These are phyloP conservation scores for Penicillium riverlandense DNA, from an alignment of 495 filamentous ascomycete genomes.

Conservation along the genomic window DNA sequence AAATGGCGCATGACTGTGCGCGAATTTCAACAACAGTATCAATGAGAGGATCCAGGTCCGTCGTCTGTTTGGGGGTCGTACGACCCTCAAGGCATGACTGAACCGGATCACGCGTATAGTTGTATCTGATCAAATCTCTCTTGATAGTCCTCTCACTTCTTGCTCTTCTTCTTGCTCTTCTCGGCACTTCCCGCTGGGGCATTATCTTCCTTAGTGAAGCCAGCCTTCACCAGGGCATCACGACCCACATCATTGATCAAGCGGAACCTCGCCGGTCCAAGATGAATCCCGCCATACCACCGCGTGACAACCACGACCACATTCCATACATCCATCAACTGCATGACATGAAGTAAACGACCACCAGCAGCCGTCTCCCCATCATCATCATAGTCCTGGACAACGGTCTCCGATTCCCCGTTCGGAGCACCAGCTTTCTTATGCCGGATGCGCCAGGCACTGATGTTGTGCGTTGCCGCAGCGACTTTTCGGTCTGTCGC, in stretches of 20 bases:
- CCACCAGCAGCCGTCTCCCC: conserved; percentile 92
- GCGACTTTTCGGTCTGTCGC: conserved; percentile 74
- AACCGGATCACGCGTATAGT: background rate
- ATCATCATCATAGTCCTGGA: conserved; percentile 92
- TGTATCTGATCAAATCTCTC: background rate
- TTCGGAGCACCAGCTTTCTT: conserved; percentile 26
- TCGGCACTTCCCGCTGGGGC: conserved; percentile 20
- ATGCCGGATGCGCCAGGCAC: conserved; percentile 54
- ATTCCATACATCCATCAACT: conserved; percentile 91
- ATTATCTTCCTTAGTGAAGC: conserved; percentile 47
- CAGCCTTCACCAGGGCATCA: conserved; percentile 78
- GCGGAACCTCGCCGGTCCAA: conserved; percentile 84
- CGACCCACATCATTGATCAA: conserved; percentile 81
- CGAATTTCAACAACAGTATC: too few relatives aligned
- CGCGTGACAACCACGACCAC: conserved; percentile 88
- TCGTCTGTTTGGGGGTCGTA: too few relatives aligned
- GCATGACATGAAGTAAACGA: conserved; percentile 79
- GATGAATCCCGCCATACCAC: conserved; percentile 87
- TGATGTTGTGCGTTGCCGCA: conserved; percentile 87
- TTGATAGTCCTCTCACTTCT: conserved; percentile 32
- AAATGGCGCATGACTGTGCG: background rate
- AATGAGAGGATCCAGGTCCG: too few relatives aligned
- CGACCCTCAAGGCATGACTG: background rate
- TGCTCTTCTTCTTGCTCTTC: conserved; percentile 53
- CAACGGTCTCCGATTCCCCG: conserved; percentile 42